phyloP scores from a whole-genome alignment of 805 yeast genomes.

The Starmerella potacharoeniae region DNA sequence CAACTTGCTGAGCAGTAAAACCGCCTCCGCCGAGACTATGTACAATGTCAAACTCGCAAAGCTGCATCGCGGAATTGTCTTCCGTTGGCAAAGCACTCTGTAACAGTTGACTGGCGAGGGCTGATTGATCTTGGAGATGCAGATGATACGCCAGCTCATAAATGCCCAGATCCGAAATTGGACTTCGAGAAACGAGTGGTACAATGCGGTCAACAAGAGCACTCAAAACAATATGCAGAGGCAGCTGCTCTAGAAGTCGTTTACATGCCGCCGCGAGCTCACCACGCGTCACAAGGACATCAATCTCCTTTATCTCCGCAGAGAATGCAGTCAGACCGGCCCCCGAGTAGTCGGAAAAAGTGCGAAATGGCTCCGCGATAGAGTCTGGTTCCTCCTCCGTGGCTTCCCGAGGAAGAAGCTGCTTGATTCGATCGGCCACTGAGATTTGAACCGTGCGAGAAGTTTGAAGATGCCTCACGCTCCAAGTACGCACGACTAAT shows the following conservation, averaged over 20 bases:
- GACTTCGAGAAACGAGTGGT: constrained; percentile 6
- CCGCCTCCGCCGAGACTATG: not conserved
- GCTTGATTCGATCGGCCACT: constrained; percentile 16
- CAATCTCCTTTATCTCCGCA: constrained; percentile 8
- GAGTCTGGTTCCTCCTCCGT: not conserved
- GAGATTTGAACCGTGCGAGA: constrained; percentile 5
- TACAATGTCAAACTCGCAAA: not conserved
- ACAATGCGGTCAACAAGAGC: constrained; percentile 14
- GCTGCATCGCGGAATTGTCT: not conserved
- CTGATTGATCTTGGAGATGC: constrained; percentile 10
- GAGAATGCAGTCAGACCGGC: not conserved
- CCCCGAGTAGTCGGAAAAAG: not conserved
- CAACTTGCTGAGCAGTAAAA: not conserved
- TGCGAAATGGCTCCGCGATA: not conserved
- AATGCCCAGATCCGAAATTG: constrained; percentile 14
- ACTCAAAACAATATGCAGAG: constrained; percentile 13
- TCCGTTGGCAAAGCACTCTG: not conserved
- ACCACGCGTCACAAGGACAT: constrained; percentile 1
- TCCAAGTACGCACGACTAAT: not conserved
- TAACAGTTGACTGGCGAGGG: constrained; percentile 19
- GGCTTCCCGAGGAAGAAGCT: constrained; percentile 14
- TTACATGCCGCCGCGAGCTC: constrained; percentile 9
- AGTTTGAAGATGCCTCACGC: not conserved
- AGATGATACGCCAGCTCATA: constrained; percentile 15
- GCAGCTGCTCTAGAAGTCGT: constrained; percentile 11